Conservation (phyloP, 352 stramenopile species). For the Globisporangium canariense region DNA sequence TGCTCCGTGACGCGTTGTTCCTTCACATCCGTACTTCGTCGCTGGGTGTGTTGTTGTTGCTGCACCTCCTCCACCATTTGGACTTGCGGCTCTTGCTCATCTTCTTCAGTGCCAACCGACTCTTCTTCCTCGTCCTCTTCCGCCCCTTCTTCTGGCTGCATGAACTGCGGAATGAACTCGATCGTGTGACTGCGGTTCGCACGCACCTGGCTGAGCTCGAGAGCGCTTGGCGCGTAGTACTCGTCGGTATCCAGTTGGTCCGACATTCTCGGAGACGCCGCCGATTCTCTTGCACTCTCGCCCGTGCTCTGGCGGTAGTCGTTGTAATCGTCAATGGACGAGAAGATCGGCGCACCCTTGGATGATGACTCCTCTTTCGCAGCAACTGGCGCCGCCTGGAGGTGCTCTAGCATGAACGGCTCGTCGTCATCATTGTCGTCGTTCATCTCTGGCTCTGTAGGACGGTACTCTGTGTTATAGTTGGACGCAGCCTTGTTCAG, state of each 20-base stretch:
- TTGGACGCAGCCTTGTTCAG: constrained; percentile 4
- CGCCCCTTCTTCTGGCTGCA: background rate
- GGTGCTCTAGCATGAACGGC: constrained; percentile 18
- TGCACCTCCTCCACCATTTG: background rate
- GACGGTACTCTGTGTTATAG: constrained; percentile 13
- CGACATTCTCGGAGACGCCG: background rate
- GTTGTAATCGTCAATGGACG: background rate
- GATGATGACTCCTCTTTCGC: background rate
- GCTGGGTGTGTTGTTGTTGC: background rate
- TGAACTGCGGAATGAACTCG: constrained; percentile 21
- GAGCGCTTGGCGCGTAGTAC: constrained; percentile 12
- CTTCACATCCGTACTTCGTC: constrained; percentile 1
- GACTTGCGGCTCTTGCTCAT: background rate
- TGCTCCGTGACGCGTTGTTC: constrained; percentile 9
- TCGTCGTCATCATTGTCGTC: constrained; percentile 5
- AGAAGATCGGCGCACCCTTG: background rate
- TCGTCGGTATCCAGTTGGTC: constrained; percentile 10
- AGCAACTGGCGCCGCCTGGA: constrained; percentile 6
- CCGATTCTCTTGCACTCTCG: constrained; percentile 2
- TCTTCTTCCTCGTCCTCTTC: background rate
- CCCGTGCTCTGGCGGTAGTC: constrained; percentile 1
- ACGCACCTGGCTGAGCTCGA: constrained; percentile 18
- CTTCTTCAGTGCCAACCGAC: background rate
- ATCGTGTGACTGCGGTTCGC: constrained; percentile 20
- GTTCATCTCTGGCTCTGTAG: constrained; percentile 13